Evolutionary conservation across 371 early-diverging fungal genomes (phyloP).

Genomic region (Syncephalastrum monosporum): DNA sequence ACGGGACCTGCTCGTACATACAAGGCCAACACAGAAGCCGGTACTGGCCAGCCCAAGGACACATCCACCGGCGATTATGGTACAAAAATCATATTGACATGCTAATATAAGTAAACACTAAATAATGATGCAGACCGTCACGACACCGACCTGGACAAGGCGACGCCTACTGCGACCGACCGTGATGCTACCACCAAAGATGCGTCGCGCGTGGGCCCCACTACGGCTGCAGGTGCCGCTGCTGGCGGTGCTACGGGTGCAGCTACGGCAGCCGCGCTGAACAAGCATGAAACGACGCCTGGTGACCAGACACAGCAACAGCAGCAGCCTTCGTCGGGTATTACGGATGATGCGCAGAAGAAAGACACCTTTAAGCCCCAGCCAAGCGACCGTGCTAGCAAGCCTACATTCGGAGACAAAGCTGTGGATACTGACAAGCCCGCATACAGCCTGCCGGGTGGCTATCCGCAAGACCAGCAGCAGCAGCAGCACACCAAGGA

Average conservation of each 20-base stretch:
- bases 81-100: not conserved
- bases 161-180: not conserved
- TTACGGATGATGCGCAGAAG: not conserved
- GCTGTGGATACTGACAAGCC: no score
- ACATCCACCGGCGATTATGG: no score
- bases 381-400: not conserved
- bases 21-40: no score
- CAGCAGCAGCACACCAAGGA: no score
- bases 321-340: not conserved
- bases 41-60: no score
- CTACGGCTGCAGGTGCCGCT: slow-evolving; percentile 1
- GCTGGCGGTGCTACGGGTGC: slow-evolving; percentile 3
- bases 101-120: not conserved
- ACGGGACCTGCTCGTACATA: no score
- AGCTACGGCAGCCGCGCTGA: not conserved
- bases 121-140: not conserved
- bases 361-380: not conserved
- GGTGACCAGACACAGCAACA: not conserved
- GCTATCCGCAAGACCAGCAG: no score
- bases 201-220: not conserved
- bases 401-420: no score
- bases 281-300: no score
- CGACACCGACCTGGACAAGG: not conserved
- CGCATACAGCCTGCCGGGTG: no score
- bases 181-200: not conserved